phyloP scores from a whole-genome alignment of 208 protist species.

The Leishmania gerbilli region DNA sequence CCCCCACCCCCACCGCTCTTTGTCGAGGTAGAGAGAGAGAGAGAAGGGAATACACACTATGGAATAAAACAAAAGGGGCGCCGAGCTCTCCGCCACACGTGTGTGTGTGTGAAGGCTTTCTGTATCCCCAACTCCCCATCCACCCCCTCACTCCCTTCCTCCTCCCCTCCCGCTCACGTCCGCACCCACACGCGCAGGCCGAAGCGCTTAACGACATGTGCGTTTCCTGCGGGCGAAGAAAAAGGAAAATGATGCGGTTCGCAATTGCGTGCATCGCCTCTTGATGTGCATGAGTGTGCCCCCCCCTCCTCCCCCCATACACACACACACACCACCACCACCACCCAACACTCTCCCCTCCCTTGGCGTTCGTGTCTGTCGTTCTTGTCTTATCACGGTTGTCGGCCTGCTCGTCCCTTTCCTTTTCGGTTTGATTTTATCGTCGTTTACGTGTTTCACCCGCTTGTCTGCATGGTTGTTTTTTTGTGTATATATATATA shows the following conservation, averaged over 20 bases:
- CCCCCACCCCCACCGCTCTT: too few relatives aligned
- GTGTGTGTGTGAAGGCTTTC: too few relatives aligned
- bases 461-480: background rate
- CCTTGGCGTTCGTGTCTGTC: background rate
- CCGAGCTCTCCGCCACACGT: too few relatives aligned
- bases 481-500: background rate
- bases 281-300: background rate
- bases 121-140: too few relatives aligned
- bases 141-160: too few relatives aligned
- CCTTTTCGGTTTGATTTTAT: background rate
- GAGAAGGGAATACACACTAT: too few relatives aligned
- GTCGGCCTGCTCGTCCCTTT: background rate
- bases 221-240: background rate
- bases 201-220: background rate
- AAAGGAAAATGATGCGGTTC: background rate
- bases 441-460: background rate
- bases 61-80: too few relatives aligned
- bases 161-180: background rate
- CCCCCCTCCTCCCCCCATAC: too few relatives aligned
- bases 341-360: too few relatives aligned
- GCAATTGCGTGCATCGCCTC: background rate
- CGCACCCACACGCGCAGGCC: background rate
- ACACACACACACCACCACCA: too few relatives aligned
- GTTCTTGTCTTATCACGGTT: background rate
- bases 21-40: too few relatives aligned